These are phyloP conservation scores for Claviceps monticola DNA, from an alignment of 2,329 filamentous ascomycete species.

Conservation along the genomic window DNA sequence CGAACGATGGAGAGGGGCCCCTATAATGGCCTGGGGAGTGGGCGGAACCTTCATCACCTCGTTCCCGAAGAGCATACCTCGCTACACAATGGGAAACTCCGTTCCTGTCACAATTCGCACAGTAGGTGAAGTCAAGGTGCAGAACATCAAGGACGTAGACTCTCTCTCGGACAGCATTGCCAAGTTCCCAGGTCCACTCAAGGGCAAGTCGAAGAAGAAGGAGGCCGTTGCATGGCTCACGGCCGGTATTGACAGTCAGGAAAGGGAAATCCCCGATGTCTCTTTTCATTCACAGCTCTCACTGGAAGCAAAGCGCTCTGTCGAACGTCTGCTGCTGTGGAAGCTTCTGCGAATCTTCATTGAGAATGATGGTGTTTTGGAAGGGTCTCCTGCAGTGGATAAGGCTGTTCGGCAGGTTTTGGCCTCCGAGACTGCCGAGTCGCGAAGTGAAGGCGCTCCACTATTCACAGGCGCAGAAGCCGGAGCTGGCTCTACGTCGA, in stretches of 20 bases:
- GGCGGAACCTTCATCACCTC: slow-evolving; percentile 71
- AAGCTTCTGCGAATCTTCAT: slow-evolving; percentile 71
- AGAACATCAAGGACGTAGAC: slow-evolving; percentile 58
- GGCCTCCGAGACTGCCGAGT: slow-evolving; percentile 35
- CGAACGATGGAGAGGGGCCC: slow-evolving; percentile 80
- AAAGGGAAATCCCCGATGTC: slow-evolving; percentile 40
- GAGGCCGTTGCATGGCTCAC: slow-evolving; percentile 72
- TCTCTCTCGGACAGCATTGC: slow-evolving; percentile 57
- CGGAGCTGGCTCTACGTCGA: slow-evolving; percentile 18
- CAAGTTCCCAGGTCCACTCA: slow-evolving; percentile 82
- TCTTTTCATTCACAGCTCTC: slow-evolving; percentile 36
- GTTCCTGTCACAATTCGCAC: slow-evolving; percentile 68
- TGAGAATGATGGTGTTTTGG: slow-evolving; percentile 72
- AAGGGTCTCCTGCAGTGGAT: slow-evolving; percentile 57
- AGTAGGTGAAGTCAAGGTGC: slow-evolving; percentile 69
- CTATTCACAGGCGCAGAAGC: slow-evolving; percentile 13
- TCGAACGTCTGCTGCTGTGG: slow-evolving; percentile 77
- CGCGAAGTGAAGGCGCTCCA: slow-evolving; percentile 7
- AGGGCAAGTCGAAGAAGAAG: slow-evolving; percentile 89
- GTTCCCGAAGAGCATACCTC: slow-evolving; percentile 78
- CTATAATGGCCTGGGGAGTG: slow-evolving; percentile 77
- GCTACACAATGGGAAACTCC: slow-evolving; percentile 63
- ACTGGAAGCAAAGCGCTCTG: slow-evolving; percentile 53
- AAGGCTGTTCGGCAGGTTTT: slow-evolving; percentile 64
- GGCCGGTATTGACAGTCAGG: slow-evolving; percentile 59